These are phyloP conservation scores for Trypanosoma avium DNA, from an alignment of 208 protist species.

Conservation along the genomic window DNA sequence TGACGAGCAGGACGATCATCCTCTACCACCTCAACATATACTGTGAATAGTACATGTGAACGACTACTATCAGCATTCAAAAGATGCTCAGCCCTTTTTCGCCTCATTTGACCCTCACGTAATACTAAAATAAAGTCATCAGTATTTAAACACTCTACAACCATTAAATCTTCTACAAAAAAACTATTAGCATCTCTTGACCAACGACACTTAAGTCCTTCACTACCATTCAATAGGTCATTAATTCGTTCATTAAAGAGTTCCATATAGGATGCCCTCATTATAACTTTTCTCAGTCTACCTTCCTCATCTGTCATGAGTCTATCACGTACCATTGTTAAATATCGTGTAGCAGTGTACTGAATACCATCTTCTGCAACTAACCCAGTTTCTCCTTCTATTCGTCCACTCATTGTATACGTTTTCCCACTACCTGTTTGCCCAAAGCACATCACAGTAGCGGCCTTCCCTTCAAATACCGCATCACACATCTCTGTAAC, in stretches of 20 bases:
- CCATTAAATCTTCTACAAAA: slow-evolving; percentile 83
- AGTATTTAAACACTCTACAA: slow-evolving; percentile 71
- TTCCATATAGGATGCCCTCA: slow-evolving; percentile 79
- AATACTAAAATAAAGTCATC: slow-evolving; percentile 83
- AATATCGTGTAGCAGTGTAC: slow-evolving; percentile 59
- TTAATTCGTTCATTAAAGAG: slow-evolving; percentile 87
- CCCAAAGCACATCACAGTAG: slow-evolving; percentile 89
- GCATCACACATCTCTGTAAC: slow-evolving; percentile 72
- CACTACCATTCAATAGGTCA: slow-evolving; percentile 73
- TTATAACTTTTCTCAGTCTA: slow-evolving; percentile 12
- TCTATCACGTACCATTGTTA: slow-evolving; percentile 37
- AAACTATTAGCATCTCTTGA: slow-evolving; percentile 63
- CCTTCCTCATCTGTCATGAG: slow-evolving; percentile 10
- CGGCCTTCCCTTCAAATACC: slow-evolving; percentile 59
- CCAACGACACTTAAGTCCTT: slow-evolving; percentile 72
- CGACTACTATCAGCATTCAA: slow-evolving; percentile 90
- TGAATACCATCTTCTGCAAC: slow-evolving; percentile 70
- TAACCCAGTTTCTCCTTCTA: slow-evolving; percentile 23
- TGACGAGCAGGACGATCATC: slow-evolving; percentile 29
- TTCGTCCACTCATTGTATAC: slow-evolving; percentile 79
- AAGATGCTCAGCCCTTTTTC: slow-evolving; percentile 67
- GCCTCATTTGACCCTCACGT: slow-evolving; percentile 76
- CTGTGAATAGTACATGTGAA: slow-evolving; percentile 91
- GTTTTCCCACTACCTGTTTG: slow-evolving; percentile 91
- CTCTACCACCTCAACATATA: slow-evolving; percentile 57